phyloP scores from a whole-genome alignment of 306 rosid species.

The Vachellia pachyceras region DNA sequence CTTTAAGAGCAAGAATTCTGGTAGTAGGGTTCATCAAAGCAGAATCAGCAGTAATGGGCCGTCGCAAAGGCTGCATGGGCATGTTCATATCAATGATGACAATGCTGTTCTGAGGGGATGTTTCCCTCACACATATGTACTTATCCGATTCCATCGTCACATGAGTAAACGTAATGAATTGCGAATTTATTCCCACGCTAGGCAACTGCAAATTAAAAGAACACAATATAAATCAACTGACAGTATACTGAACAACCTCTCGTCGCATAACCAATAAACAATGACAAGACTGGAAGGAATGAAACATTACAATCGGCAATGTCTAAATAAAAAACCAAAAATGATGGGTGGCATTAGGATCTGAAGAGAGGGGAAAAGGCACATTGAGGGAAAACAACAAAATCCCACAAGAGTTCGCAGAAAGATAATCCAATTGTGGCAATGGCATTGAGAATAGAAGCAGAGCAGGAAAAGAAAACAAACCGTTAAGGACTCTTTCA shows the following conservation, averaged over 20 bases:
- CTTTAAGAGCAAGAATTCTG: no score
- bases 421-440: constrained; percentile 22
- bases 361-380: constrained; percentile 12
- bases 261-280: background rate
- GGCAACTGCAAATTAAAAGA: constrained; percentile 52
- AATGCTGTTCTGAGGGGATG: constrained; percentile 43
- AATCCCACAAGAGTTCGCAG: constrained; percentile 5
- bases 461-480: background rate
- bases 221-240: constrained; percentile 14
- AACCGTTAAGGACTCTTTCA: constrained; percentile 79
- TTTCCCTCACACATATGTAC: constrained; percentile 82
- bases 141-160: constrained; percentile 91
- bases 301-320: constrained; percentile 29
- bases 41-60: no score
- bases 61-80: no score
- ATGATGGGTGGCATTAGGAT: constrained; percentile 28
- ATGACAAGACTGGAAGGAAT: background rate
- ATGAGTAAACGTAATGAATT: constrained; percentile 76
- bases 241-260: background rate
- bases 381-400: background rate
- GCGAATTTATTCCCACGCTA: constrained; percentile 75
- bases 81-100: no score
- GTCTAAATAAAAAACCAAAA: constrained; percentile 27
- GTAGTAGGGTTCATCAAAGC: no score
- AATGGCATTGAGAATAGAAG: constrained; percentile 20